These are phyloP conservation scores for Boechera stricta DNA, from an alignment of 345 rosid species.

Conservation along the genomic window DNA sequence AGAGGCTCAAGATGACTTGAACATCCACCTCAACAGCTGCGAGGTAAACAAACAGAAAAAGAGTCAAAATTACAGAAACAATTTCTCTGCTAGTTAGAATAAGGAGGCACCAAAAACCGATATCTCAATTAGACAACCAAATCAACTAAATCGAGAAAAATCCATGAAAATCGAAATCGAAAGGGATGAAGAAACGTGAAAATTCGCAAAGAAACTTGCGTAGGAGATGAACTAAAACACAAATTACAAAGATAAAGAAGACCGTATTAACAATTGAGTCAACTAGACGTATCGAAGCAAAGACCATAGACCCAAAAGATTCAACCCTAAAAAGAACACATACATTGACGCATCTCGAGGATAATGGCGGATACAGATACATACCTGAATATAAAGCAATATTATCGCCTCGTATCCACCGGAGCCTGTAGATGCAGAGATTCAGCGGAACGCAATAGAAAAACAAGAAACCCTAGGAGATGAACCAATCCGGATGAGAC, in stretches of 20 bases:
- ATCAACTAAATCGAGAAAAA: neutral
- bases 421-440: conserved; percentile 31
- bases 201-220: neutral
- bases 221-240: neutral
- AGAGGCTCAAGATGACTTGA: conserved; percentile 4
- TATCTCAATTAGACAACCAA: conserved; percentile 6
- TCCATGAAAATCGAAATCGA: conserved; percentile 13
- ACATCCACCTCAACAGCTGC: conserved; percentile 33
- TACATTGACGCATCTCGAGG: neutral
- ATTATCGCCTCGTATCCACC: neutral
- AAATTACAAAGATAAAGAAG: neutral
- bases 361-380: neutral
- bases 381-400: conserved; percentile 14
- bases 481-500: conserved; percentile 32
- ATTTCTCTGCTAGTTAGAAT: neutral
- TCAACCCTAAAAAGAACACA: conserved; percentile 8
- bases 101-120: neutral
- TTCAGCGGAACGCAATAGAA: conserved; percentile 13
- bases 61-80: neutral
- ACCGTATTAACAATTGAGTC: neutral
- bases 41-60: conserved; percentile 14
- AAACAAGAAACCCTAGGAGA: conserved; percentile 28
- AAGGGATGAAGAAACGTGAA: neutral
- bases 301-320: neutral
- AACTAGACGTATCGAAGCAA: neutral